phyloP scores from a whole-genome alignment of 23 red algal genomes.

The Gracilaria domingensis region DNA sequence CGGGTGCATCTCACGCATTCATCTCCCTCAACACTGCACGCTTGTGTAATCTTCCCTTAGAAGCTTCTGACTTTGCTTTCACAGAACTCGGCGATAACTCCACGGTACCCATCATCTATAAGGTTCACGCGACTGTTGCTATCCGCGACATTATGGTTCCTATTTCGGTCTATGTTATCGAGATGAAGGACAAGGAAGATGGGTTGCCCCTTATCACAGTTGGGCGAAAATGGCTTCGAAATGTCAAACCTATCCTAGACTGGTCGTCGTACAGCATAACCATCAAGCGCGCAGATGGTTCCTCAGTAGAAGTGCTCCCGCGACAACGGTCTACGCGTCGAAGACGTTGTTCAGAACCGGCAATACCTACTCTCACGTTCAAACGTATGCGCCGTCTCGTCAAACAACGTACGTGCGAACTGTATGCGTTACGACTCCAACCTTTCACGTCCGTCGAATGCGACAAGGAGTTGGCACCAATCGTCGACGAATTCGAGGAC shows the following conservation, averaged over 20 bases:
- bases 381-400: background rate
- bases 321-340: background rate
- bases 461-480: background rate
- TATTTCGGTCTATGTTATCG: conserved; percentile 1
- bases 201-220: conserved; percentile 3
- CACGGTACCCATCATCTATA: background rate
- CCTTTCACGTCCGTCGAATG: conserved; percentile 6
- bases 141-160: background rate
- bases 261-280: conserved; percentile 4
- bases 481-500: conserved; percentile 10
- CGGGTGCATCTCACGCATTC: no score
- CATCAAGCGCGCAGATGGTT: conserved; percentile 52
- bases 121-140: background rate
- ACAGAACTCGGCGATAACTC: background rate
- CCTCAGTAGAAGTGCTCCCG: background rate
- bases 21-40: no score
- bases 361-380: background rate
- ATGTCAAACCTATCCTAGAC: background rate
- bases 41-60: no score
- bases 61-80: no score
- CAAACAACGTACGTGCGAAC: background rate
- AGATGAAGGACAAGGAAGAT: background rate
- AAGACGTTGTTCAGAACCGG: background rate
- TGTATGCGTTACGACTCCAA: conserved; percentile 14
- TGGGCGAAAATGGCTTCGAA: conserved; percentile 1